Conservation (phyloP, 2,329 filamentous ascomycete species). For the Hymenoscyphus infarciens region DNA sequence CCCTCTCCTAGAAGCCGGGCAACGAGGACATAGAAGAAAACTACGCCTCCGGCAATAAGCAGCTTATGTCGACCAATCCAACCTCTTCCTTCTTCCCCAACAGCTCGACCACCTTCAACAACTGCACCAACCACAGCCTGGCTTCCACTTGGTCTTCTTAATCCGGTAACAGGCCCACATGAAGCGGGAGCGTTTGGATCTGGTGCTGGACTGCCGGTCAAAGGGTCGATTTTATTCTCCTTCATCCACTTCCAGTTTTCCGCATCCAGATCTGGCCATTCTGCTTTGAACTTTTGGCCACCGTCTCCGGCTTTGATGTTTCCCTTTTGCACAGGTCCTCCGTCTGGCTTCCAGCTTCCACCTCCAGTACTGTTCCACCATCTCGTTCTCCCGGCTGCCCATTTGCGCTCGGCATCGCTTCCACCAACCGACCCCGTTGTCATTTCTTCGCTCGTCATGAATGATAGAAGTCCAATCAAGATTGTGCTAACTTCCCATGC, state of each 20-base stretch:
- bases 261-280: constrained; percentile 85
- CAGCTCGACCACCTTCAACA: constrained; percentile 74
- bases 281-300: constrained; percentile 79
- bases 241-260: constrained; percentile 94
- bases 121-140: constrained; percentile 55
- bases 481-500: constrained; percentile 98
- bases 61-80: constrained; percentile 82
- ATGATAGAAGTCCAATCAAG: constrained; percentile 85
- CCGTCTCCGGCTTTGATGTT: constrained; percentile 90
- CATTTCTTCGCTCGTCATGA: constrained; percentile 99
- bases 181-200: constrained; percentile 43
- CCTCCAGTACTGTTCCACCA: constrained; percentile 98
- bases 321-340: constrained; percentile 52
- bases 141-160: constrained; percentile 58
- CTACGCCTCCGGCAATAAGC: constrained; percentile 61
- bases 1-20: constrained; percentile 60
- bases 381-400: constrained; percentile 70
- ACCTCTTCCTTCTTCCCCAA: constrained; percentile 72
- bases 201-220: constrained; percentile 65
- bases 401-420: constrained; percentile 70
- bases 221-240: constrained; percentile 72
- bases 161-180: constrained; percentile 58
- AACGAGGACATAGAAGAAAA: constrained; percentile 82
- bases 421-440: constrained; percentile 87
- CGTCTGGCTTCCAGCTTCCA: constrained; percentile 37